Base-by-base conservation (phyloP, 768 basidiomycete species). In the Phylloporus sp. region DNA sequence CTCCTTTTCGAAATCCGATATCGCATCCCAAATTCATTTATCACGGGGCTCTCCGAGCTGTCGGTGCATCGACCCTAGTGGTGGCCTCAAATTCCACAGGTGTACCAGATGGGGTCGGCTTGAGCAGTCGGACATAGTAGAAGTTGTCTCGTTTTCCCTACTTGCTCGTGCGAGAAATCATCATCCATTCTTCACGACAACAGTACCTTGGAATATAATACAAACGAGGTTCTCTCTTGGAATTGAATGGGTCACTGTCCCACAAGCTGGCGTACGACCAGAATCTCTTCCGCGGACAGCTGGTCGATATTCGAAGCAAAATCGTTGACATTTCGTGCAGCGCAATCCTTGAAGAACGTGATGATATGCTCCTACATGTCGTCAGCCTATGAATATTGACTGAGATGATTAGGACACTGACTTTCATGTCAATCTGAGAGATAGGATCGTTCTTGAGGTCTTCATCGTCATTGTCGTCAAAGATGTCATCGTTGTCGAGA, bases 391-490 rank as follows among this genome's bases (percentile, higher is more conserved):
- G 35, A 39, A 31, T 15, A 24, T 29, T 23, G 76, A 74, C 18
- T 29, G 20, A 12, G 23, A 8, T 7, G 6, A n/a, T 13, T 39
- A 11, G 16, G 3, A 8, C 7, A 24, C 74, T 56, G 53, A 84
- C 85, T 58, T 70, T 71, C 73, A 97, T 82, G 60, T 98, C 91
- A 63, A 98, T 85, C 52, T 86, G 83, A 22, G 86, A 90, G 49
- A 97, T 76, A 5, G 90, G 85, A 68, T 98, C 95, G 48, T 80
- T 82, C 72, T 81, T 82, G 43, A 97, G 76, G 65, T 97, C 95
- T 55, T 94, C 91, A 63, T 97, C 95, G 11, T 85, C 87, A 38
- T 77, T 81, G 39, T 81, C 82, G 15, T 87, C 80, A 44, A 85
- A 70, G n/a, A 85, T 75, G 39, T 87, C 85, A 59, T 91, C 88